Evolutionary conservation across 2,329 filamentous ascomycete species (phyloP), one percentile per base, ranked within the genome.

Genomic region (Hypoxylon sp.): DNA sequence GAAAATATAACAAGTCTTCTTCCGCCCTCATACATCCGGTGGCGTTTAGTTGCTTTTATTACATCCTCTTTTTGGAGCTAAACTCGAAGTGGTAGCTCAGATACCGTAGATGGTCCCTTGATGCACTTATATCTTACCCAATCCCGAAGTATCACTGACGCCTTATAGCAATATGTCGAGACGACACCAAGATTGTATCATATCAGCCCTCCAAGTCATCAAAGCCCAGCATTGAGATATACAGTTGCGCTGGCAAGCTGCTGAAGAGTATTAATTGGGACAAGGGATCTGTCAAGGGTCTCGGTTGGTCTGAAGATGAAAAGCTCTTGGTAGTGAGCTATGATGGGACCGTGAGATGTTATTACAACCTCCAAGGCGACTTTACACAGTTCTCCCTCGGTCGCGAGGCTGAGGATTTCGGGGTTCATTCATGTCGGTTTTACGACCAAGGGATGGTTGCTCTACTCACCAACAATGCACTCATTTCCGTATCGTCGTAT

Each of bases 301-400:
- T 99, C 19, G 96, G 96, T 34, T 99, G 96, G 96, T 97, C 94
- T 19, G 95, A 97, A 75, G 93, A 98, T 71, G 96, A 99, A 84
- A 91, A 92, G 77, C 86, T 99, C 50, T 83, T 99, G 3, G 91
- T 98, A 0, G 90, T 98, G 56, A 93, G 94, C 9, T 88, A 92
- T 58, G 95, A 99, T 76, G 96, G 96, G 23, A 95, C 90, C 0
- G 95, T 98, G 46, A 87, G 94, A 66, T 96, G 93, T 79, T 98
- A 94, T 77, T 90, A 94, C 78, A 93, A 96, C 75, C 83, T 99
- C n/a, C 92, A 97, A 78, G 93, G 92, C 68, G 95, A 98, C 77
- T 99, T 99, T 77, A 93, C 91, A 14, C 94, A 97, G 64, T 99
- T 98, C 79, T 94, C 93, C 0, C 84, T 99, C 0, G 96, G 95